Base-by-base conservation (phyloP, 164 flowering plant species). In the Liquidambar formosana region DNA sequence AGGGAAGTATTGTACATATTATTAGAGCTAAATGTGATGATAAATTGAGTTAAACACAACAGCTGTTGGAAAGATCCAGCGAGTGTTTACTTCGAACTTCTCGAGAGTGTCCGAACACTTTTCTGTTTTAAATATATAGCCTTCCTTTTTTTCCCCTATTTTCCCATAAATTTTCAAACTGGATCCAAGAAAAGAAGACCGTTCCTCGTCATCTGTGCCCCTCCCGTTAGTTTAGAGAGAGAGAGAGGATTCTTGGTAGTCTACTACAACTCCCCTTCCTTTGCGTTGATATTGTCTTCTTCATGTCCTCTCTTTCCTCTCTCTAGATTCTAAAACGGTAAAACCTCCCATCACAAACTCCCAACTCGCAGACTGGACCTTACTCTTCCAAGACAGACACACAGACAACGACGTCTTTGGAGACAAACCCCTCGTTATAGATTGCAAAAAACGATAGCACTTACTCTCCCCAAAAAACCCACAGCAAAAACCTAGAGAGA, bases 121-220 rank as follows among this genome's bases (percentile, higher is more conserved):
- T 33, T 33, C 2, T 33, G 41, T 33, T 33, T 33, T 33, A n/a
- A 48, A n/a, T 48, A 6, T 16, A 5, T 48, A 14, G n/a, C 16
- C 16, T 48, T 48, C 51, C 3, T 4, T 51, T 16, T 19, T 51
- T n/a, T n/a, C 5, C 10, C 16, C 4, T 51, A 0, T 49, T 5
- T 49, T n/a, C 21, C 0, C 8, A 6, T 0, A 1, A 16, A 22
- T 63, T 64, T 56, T 44, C 43, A 80, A 77, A 66, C 56, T 27
- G 74, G 79, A 78, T 79, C 78, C 80, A 47, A 77, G 66, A 64
- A 71, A 63, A 84, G 78, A 77, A 74, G 88, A 86, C 88, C 87
- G 90, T 83, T 87, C 80, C 78, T 85, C 82, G 83, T 33, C 18
- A 8, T 22, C 44, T 23, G 83, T 68, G 79, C 78, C 70, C 70